Percentiles rank a stretch among this genome's conserved stretches.
phyloP scores from a whole-genome alignment of 257 asterid genomes.

The Solanum okadae region DNA sequence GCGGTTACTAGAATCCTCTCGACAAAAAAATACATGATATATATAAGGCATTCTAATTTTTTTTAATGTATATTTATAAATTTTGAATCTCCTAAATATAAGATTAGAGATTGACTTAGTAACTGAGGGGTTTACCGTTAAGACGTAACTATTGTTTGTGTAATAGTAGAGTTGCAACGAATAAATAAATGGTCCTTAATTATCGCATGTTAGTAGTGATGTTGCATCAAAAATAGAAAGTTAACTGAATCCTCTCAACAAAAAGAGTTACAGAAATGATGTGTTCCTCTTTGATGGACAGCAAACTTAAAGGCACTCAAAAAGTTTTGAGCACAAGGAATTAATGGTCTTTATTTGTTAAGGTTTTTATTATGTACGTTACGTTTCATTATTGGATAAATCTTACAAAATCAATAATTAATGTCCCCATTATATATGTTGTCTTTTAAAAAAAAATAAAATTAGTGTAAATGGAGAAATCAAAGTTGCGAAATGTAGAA shows the following conservation, averaged over 20 bases:
- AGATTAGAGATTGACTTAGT: no score
- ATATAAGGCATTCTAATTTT: no score
- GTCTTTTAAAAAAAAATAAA: no score
- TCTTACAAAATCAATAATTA: background rate
- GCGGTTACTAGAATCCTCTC: no score
- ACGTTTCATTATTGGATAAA: background rate
- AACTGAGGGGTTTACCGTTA: no score
- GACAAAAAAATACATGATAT: no score
- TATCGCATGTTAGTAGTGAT: background rate
- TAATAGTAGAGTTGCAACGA: background rate
- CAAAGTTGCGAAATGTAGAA: background rate
- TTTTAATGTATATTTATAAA: no score
- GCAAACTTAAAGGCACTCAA: background rate
- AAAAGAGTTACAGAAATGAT: background rate
- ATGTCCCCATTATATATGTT: background rate
- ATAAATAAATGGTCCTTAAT: background rate
- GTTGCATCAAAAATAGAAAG: background rate
- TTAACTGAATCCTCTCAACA: background rate
- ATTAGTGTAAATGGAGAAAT: background rate
- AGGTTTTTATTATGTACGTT: background rate
- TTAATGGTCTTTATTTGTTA: background rate
- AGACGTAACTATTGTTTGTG: background rate
- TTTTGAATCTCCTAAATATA: no score
- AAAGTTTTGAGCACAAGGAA: background rate
- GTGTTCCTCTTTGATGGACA: background rate